Percentiles rank a stretch among this genome's conserved stretches.
phyloP scores from a whole-genome alignment of 2,329 filamentous ascomycete genomes.

The Sporothrix brunneoviolacea region DNA sequence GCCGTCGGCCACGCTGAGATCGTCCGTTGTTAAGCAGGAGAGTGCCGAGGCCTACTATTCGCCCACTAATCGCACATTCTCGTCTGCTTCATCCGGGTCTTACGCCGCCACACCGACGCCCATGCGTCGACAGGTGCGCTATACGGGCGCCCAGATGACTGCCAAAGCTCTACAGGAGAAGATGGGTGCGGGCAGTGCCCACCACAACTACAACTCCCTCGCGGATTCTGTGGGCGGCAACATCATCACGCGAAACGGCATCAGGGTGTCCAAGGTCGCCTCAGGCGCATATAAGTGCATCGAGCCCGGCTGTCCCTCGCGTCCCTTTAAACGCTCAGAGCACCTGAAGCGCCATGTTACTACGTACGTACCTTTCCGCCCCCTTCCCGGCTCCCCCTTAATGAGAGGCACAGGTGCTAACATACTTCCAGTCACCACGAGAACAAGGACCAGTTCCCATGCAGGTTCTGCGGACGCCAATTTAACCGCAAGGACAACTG shows the following conservation, averaged over 20 bases:
- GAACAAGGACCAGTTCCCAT: slow-evolving; percentile 27
- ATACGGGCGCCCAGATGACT: slow-evolving; percentile 10
- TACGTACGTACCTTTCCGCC: slow-evolving; percentile 34
- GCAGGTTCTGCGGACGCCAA: slow-evolving; percentile 34
- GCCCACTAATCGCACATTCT: not conserved
- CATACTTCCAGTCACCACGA: slow-evolving; percentile 20
- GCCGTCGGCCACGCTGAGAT: slow-evolving; percentile 16
- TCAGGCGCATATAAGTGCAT: slow-evolving; percentile 34
- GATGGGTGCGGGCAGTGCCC: not conserved
- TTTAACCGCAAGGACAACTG: slow-evolving; percentile 36
- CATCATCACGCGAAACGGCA: slow-evolving; percentile 18
- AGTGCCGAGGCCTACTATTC: slow-evolving; percentile 1
- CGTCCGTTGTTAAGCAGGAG: slow-evolving; percentile 14
- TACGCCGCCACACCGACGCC: too few species aligned
- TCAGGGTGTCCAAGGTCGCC: slow-evolving; percentile 22
- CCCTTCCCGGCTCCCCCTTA: not conserved
- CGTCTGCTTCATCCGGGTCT: too few species aligned
- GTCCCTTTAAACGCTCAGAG: slow-evolving; percentile 46
- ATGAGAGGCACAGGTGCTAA: not conserved
- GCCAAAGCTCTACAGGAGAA: slow-evolving; percentile 12
- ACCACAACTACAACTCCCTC: not conserved
- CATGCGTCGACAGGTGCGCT: slow-evolving; percentile 7
- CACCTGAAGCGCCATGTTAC: slow-evolving; percentile 50
- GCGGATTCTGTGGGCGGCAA: not conserved
- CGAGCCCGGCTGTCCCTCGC: slow-evolving; percentile 38